Evolutionary conservation across 2,329 filamentous ascomycete genomes (phyloP), one percentile per base, ranked within the genome.

Genomic region (Trichoderma asperellum): DNA sequence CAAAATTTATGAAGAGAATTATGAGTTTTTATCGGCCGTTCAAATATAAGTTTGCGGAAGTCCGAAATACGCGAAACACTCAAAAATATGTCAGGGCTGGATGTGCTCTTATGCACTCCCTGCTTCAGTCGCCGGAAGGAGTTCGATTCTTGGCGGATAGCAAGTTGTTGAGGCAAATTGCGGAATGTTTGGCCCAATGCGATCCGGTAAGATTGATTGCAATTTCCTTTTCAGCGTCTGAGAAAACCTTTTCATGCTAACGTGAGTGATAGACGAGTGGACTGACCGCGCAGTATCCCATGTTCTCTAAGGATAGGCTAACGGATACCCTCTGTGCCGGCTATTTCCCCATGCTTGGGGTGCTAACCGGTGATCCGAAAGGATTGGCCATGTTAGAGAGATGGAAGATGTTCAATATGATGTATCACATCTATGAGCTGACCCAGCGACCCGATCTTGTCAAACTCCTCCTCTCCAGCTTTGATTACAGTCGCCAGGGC

Each of bases 331-430:
- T 99, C 7, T 96, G 93, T 71, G 91, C 92, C 18, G 96, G 96
- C 12, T 99, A 99, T 79, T 97, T 99, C 78, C 89, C 94, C 16
- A 93, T 99, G 84, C 83, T 99, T 2, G 96, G 96, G 8, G 90
- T 93, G 12, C 81, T 99, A 69, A 98, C 92, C 74, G 91, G 91
- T 65, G 93, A 97, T 75, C 83, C 87, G 0, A 92, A 91, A 74
- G 96, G 96, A 0, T 85, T 98, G 29, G 89, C 91, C 71, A 95
- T 99, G 82, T 88, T 99, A 76, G 95, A 98, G 78, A 86, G 93
- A 74, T 98, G 96, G 95, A 93, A 94, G 74, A 96, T 99, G 86
- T 94, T 97, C 81, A 98, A 98, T 80, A 99, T 99, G 93, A 96
- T 98, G 85, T 99, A 99, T 78, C 96, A 98, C 79, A 97, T 99